Evolutionary conservation across 352 stramenopile species (phyloP).

Genomic region (Thalassiosira hispida): DNA sequence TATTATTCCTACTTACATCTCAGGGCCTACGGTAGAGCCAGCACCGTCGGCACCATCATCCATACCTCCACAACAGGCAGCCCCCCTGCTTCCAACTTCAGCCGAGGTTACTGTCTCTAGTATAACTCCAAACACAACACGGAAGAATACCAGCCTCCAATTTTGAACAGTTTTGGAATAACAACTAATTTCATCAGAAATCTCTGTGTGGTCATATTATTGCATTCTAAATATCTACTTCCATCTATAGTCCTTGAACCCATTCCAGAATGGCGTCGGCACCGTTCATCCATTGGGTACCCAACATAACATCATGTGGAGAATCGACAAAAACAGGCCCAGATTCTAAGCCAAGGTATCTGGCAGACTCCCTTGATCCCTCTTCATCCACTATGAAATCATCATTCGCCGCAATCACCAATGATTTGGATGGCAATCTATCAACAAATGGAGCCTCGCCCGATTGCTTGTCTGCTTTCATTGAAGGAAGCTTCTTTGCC

Average conservation of each 20-base stretch:
- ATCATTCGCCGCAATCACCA: conserved; percentile 75
- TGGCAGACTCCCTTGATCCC: conserved; percentile 70
- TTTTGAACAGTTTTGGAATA: conserved; percentile 35
- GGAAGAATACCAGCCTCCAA: conserved; percentile 45
- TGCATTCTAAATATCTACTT: no score
- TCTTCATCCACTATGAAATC: conserved; percentile 85
- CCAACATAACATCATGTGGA: conserved; percentile 86
- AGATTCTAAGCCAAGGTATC: conserved; percentile 71
- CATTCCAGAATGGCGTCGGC: conserved; percentile 73
- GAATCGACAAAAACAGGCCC: conserved; percentile 71
- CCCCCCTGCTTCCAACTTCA: conserved; percentile 32
- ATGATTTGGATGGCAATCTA: conserved; percentile 47
- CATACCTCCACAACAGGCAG: conserved; percentile 24
- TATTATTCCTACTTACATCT: conserved; percentile 78
- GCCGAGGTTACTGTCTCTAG: conserved; percentile 52
- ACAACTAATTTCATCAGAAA: neutral
- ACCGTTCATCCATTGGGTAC: conserved; percentile 72
- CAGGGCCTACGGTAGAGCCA: conserved; percentile 28
- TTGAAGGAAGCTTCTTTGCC: conserved; percentile 67
- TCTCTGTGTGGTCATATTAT: neutral
- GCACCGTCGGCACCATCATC: conserved; percentile 3
- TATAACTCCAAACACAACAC: conserved; percentile 29
- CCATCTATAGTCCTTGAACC: conserved; percentile 41
- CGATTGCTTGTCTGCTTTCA: conserved; percentile 38
- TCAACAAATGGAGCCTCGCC: conserved; percentile 64